Evolutionary conservation across 352 stramenopile species (phyloP).

Genomic region (Thraustotheca clavata): DNA sequence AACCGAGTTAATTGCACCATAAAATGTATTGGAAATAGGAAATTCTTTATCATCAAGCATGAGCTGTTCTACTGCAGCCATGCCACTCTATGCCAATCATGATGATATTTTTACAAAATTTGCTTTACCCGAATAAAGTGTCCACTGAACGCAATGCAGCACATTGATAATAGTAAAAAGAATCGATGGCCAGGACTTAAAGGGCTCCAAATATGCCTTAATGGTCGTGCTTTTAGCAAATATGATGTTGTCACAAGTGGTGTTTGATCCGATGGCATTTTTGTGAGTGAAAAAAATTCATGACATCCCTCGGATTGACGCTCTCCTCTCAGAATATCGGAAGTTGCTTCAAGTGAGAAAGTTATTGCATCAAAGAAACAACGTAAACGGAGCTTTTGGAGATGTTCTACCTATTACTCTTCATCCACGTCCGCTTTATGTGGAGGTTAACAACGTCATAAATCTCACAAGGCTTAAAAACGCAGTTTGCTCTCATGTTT

Average conservation of each 20-base stretch:
- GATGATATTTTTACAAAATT: background rate
- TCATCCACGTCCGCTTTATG: no score
- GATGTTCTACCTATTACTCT: no score
- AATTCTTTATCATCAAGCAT: conserved; percentile 71
- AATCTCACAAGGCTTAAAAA: no score
- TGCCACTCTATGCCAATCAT: conserved; percentile 41
- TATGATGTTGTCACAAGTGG: background rate
- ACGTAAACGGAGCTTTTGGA: no score
- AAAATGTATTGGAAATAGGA: conserved; percentile 78
- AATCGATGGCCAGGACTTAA: conserved; percentile 59
- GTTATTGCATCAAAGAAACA: no score
- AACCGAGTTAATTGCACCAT: conserved; percentile 65
- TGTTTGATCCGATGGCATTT: no score
- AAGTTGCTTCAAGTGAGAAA: no score
- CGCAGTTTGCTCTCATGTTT: no score
- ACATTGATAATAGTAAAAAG: conserved; percentile 74
- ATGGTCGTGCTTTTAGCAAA: background rate
- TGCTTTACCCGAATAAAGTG: conserved; percentile 66
- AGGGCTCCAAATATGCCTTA: conserved; percentile 66
- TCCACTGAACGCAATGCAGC: conserved; percentile 69
- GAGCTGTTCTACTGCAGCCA: conserved; percentile 71
- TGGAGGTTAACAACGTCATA: no score
- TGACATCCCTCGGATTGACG: no score
- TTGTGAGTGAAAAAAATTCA: no score
- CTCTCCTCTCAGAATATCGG: no score